phyloP scores from a whole-genome alignment of 495 filamentous ascomycete species.

The Copromyces sp. region DNA sequence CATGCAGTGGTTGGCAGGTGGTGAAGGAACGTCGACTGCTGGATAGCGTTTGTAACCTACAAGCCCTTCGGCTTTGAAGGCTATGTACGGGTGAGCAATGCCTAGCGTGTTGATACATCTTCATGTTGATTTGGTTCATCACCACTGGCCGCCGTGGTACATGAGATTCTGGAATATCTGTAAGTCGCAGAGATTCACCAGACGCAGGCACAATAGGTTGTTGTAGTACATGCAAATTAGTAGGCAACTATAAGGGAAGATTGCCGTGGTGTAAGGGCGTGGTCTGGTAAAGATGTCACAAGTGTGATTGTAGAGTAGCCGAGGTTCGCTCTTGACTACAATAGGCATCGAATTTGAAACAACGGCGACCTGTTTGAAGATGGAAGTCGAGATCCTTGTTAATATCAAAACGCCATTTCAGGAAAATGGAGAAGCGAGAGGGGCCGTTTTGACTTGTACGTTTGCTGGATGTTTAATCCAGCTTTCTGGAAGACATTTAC shows the following conservation, averaged over 20 bases:
- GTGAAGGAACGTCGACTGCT: constrained; percentile 4
- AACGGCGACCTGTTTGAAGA: not conserved
- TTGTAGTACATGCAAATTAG: not conserved
- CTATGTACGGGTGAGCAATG: not conserved
- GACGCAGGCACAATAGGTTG: not conserved
- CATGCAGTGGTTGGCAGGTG: constrained; percentile 1
- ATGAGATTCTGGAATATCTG: not conserved
- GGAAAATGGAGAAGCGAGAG: not conserved
- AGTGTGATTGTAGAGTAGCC: not conserved
- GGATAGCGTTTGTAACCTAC: not conserved
- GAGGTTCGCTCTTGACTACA: not conserved
- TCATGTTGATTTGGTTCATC: not conserved
- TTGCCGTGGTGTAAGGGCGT: not conserved
- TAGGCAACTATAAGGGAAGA: not conserved
- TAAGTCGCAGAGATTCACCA: not conserved
- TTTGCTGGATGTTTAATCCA: not conserved
- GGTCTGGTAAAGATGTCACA: not conserved
- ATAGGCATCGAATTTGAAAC: not conserved
- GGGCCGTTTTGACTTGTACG: not conserved
- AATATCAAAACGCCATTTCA: not conserved
- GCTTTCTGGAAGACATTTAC: not conserved
- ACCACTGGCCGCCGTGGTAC: not conserved
- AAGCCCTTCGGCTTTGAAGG: not conserved
- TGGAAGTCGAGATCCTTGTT: not conserved
- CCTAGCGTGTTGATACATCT: not conserved